Evolutionary conservation across 257 asterid species (phyloP).

Genomic region (Agastache rugosa): DNA sequence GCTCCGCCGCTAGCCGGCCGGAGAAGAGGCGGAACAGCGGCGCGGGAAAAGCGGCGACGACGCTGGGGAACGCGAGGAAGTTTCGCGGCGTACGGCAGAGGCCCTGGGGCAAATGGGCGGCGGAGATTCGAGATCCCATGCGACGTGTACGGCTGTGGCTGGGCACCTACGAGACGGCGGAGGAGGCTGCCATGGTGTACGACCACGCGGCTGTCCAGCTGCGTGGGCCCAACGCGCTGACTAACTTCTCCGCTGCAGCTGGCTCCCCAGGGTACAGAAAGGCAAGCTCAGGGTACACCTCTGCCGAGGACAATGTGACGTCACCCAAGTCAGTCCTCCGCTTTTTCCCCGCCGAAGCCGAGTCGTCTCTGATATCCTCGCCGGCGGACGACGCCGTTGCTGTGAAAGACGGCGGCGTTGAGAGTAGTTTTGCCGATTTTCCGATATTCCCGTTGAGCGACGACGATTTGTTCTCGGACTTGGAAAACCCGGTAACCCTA

Average conservation of each 20-base stretch:
- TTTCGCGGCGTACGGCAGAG: constrained; percentile 83
- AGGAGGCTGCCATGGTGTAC: constrained; percentile 92
- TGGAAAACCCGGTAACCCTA: constrained; percentile 51
- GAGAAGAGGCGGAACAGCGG: constrained; percentile 11
- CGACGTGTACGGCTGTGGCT: constrained; percentile 82
- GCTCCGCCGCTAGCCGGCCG: neutral
- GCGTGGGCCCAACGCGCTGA: constrained; percentile 84
- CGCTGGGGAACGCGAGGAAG: constrained; percentile 43
- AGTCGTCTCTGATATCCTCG: constrained; percentile 34
- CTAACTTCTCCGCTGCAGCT: constrained; percentile 63
- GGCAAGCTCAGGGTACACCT: constrained; percentile 48
- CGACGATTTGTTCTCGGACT: constrained; percentile 47
- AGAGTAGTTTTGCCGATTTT: constrained; percentile 41
- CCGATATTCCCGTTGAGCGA: constrained; percentile 47
- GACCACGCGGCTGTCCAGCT: constrained; percentile 88
- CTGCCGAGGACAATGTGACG: constrained; percentile 48
- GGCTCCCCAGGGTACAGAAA: constrained; percentile 12
- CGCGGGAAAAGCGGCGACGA: constrained; percentile 17
- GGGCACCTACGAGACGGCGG: constrained; percentile 86
- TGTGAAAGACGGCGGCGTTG: neutral
- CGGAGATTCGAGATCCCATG: constrained; percentile 85
- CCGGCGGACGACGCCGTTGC: constrained; percentile 35
- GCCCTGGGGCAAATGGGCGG: constrained; percentile 96
- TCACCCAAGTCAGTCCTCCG: constrained; percentile 79
- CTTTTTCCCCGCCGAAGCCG: constrained; percentile 44